Evolutionary conservation across 2,329 filamentous ascomycete species (phyloP).

Genomic region (Fusarium sp.): DNA sequence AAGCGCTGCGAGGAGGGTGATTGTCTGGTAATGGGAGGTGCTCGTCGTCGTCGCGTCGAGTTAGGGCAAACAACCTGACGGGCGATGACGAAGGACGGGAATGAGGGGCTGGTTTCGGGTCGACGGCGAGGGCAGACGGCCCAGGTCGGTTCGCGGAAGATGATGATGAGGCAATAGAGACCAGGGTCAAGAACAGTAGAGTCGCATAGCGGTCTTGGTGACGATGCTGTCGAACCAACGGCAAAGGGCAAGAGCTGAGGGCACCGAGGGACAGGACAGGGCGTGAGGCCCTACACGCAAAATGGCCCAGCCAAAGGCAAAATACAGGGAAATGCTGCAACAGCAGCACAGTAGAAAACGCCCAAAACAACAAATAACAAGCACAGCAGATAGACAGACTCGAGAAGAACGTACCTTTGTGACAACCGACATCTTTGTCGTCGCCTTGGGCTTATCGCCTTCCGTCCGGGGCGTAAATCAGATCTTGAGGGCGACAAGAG

Average conservation of each 20-base stretch:
- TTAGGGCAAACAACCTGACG: constrained; percentile 45
- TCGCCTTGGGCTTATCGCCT: constrained; percentile 68
- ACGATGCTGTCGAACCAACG: not conserved
- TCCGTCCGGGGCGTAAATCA: constrained; percentile 54
- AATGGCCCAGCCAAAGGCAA: constrained; percentile 10
- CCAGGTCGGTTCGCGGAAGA: not conserved
- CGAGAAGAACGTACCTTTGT: constrained; percentile 66
- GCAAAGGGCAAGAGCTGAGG: constrained; percentile 22
- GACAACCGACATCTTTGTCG: constrained; percentile 73
- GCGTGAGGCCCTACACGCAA: constrained; percentile 20
- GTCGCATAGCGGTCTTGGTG: not conserved
- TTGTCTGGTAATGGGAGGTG: constrained; percentile 13
- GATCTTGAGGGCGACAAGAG: constrained; percentile 55
- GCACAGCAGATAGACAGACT: constrained; percentile 13
- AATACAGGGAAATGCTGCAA: constrained; percentile 16
- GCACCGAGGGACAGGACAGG: constrained; percentile 19
- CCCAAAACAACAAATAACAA: not conserved
- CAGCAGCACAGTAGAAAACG: constrained; percentile 2
- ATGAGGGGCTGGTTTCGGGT: constrained; percentile 40
- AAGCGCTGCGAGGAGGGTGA: not conserved
- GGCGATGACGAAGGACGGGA: constrained; percentile 35
- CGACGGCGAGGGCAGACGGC: constrained; percentile 8
- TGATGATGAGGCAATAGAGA: not conserved
- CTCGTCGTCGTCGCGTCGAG: constrained; percentile 23
- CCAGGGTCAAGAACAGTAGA: not conserved